Evolutionary conservation across 371 early-diverging fungal species (phyloP).

Genomic region (Conidiobolus incongruus): DNA sequence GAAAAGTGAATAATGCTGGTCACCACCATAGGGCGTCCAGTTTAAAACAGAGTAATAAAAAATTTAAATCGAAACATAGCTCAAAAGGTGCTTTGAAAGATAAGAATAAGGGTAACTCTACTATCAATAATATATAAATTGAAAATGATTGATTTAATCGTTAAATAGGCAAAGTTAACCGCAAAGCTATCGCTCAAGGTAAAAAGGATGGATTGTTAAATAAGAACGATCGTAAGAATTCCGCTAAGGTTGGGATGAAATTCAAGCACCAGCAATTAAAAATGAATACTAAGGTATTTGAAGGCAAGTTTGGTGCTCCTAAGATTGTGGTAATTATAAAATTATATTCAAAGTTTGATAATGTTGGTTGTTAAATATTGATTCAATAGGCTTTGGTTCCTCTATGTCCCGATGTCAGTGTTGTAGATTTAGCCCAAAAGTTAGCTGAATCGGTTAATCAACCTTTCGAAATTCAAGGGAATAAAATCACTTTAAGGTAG

Average conservation of each 20-base stretch:
- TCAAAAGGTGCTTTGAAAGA: conserved; percentile 57
- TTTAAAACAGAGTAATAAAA: conserved; percentile 79
- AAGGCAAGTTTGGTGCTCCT: conserved; percentile 59
- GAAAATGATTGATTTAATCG: too few species aligned
- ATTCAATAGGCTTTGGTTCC: conserved; percentile 39
- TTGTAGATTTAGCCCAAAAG: conserved; percentile 21
- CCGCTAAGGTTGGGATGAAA: conserved; percentile 53
- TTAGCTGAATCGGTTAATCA: conserved; percentile 27
- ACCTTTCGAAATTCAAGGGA: conserved; percentile 3
- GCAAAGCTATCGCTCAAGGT: conserved; percentile 17
- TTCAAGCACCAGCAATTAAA: conserved; percentile 55
- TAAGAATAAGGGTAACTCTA: conserved; percentile 40
- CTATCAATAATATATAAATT: not conserved
- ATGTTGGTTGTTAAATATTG: not conserved
- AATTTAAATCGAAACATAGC: conserved; percentile 80
- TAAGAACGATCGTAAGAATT: conserved; percentile 66
- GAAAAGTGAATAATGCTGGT: conserved; percentile 5
- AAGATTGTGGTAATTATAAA: conserved; percentile 66
- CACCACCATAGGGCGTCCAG: conserved; percentile 20
- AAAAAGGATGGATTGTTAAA: conserved; percentile 14
- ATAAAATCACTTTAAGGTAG: not conserved
- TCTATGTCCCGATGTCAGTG: conserved; percentile 56
- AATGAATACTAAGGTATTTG: conserved; percentile 47
- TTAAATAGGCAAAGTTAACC: conserved; percentile 36
- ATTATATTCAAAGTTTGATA: too few species aligned